Evolutionary conservation across 306 rosid species (phyloP).

Genomic region (Prunus davidiana): DNA sequence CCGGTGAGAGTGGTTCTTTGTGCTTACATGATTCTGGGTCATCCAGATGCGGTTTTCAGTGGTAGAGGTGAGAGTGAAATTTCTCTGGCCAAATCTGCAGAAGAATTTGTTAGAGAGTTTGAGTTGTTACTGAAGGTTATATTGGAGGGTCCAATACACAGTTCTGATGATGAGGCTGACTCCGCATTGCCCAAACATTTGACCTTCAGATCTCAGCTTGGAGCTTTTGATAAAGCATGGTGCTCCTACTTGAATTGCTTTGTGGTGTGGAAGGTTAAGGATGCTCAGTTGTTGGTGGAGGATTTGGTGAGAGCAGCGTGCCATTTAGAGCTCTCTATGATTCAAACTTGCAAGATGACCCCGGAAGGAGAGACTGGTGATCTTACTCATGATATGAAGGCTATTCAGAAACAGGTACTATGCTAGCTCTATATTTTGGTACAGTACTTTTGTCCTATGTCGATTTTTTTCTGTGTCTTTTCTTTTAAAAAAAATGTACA

Average conservation of each 20-base stretch:
- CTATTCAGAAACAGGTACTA: slow-evolving; percentile 83
- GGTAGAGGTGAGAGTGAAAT: slow-evolving; percentile 74
- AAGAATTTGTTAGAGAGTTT: slow-evolving; percentile 63
- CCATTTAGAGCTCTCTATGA: slow-evolving; percentile 94
- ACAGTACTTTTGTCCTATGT: background rate
- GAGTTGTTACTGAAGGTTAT: slow-evolving; percentile 68
- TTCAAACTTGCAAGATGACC: slow-evolving; percentile 87
- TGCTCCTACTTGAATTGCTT: slow-evolving; percentile 86
- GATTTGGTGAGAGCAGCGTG: slow-evolving; percentile 98
- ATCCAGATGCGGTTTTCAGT: slow-evolving; percentile 83
- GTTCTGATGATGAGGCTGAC: slow-evolving; percentile 56
- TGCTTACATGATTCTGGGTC: slow-evolving; percentile 84
- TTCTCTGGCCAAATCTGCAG: slow-evolving; percentile 72
- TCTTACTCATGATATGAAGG: slow-evolving; percentile 90
- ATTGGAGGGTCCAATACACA: slow-evolving; percentile 61
- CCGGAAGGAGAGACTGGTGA: slow-evolving; percentile 49
- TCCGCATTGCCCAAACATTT: slow-evolving; percentile 42
- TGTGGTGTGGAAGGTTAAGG: slow-evolving; percentile 89
- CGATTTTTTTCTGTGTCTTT: background rate
- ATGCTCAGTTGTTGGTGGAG: slow-evolving; percentile 78
- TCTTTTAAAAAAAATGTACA: background rate
- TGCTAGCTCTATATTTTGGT: slow-evolving; percentile 4
- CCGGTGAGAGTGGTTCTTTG: slow-evolving; percentile 82
- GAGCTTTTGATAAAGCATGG: slow-evolving; percentile 90
- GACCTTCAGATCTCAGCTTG: slow-evolving; percentile 84